Evolutionary conservation across 345 rosid species (phyloP), one percentile per base, ranked within the genome.

Genomic region (Aquilaria sinensis): DNA sequence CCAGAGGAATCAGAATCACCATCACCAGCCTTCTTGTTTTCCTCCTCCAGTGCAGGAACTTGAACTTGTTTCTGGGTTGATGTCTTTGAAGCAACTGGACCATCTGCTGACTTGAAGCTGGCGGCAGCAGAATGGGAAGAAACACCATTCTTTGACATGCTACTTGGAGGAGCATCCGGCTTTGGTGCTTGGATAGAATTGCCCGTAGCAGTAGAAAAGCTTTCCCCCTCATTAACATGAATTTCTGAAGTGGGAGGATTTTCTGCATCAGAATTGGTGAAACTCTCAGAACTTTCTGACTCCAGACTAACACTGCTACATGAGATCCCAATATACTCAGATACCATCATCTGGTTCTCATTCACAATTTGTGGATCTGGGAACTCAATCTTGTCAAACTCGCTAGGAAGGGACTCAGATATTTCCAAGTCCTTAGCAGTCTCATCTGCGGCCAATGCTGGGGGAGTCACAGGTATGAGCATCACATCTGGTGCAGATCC

Each of bases 331-430:
- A 80, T 77, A 69, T 91, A 91, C 77, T 91, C 97, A 0, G 97
- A 86, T 60, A 91, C 85, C 97, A 91, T 91, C 78, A 83, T 76
- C 78, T 91, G 85, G 68, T 86, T 85, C 72, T 91, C 97, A 56
- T 88, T 91, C 16, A 67, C 92, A 61, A 91, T 80, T 55, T 88
- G 84, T 0, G 96, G 97, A 77, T 91, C 97, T 10, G 96, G 97
- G 65, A 91, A 91, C 84, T 91, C 97, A 16, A 91, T 80, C 77
- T 72, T 85, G 41, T 91, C 92, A 49, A 88, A 56, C 54, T 85
- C 89, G 67, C 67, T 47, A 3, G 81, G 73, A 50, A 71, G 66
- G 31, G 90, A 78, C 63, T 85, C 90, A 6, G 79, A 67, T 29
- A 64, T 74, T 62, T 75, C 81, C 3, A 66, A 65, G 56, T 80